Evolutionary conservation across 345 rosid genomes (phyloP).

Genomic region (Citrus glauca): DNA sequence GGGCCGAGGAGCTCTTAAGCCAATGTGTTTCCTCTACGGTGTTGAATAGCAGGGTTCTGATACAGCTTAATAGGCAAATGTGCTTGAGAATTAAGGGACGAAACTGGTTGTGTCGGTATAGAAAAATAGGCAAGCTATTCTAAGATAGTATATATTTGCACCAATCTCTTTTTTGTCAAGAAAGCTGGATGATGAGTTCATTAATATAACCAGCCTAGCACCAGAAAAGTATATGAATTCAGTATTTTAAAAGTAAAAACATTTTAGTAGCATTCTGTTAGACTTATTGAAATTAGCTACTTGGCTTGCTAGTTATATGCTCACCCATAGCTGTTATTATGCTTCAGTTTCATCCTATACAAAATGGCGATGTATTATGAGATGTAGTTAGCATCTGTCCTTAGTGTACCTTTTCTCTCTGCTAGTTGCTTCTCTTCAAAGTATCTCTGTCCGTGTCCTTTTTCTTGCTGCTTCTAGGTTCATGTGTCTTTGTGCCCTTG

Average conservation of each 20-base stretch:
- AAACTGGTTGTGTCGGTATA: background rate
- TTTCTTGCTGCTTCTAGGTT: background rate
- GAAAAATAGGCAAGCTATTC: background rate
- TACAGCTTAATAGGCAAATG: background rate
- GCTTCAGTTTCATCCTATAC: background rate
- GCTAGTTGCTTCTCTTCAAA: background rate
- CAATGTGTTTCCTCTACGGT: background rate
- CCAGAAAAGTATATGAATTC: background rate
- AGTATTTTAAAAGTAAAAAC: background rate
- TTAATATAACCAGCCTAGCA: background rate
- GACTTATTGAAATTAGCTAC: background rate
- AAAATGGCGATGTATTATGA: background rate
- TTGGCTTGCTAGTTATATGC: background rate
- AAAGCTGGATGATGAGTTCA: conserved; percentile 4
- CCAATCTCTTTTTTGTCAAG: background rate
- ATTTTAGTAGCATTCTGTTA: background rate
- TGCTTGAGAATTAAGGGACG: background rate
- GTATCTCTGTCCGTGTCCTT: no score
- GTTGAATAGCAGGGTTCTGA: background rate
- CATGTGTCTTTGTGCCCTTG: background rate
- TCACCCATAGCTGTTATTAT: background rate
- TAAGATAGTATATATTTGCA: background rate
- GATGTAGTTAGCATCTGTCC: background rate
- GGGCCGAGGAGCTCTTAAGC: background rate
- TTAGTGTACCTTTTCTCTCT: background rate